Conservation (phyloP, 2,329 filamentous ascomycete genomes). For the Onygenales sp. region DNA sequence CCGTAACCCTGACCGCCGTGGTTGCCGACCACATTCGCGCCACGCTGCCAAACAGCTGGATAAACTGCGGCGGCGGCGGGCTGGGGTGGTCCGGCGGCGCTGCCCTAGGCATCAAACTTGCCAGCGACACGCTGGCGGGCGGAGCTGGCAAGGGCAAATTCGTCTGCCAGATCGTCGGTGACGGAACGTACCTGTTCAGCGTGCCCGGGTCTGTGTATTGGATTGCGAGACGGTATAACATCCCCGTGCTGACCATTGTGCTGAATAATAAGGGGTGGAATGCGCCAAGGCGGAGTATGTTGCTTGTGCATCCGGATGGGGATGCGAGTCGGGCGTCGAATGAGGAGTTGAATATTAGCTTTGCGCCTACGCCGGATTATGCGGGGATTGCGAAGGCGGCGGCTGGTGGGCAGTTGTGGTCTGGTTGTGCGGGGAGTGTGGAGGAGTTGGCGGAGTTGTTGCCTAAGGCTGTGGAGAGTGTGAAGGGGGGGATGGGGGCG, state of each 20-base stretch:
- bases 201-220: conserved; percentile 59
- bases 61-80: conserved; percentile 73
- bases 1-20: conserved; percentile 60
- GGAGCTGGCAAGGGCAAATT: conserved; percentile 46
- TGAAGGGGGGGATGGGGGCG: conserved; percentile 48
- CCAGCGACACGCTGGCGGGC: conserved; percentile 44
- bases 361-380: conserved; percentile 58
- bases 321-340: conserved; percentile 53
- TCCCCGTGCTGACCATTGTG: conserved; percentile 57
- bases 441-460: conserved; percentile 46
- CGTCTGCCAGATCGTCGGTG: conserved; percentile 56
- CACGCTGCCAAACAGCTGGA: conserved; percentile 60
- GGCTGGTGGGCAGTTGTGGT: conserved; percentile 53
- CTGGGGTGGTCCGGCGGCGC: conserved; percentile 73
- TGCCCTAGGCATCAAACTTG: conserved; percentile 67
- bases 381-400: conserved; percentile 59
- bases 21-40: conserved; percentile 64
- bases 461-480: conserved; percentile 49
- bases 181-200: conserved; percentile 58
- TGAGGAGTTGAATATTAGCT: conserved; percentile 57
- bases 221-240: conserved; percentile 57
- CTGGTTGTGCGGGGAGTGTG: conserved; percentile 47
- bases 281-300: conserved; percentile 50
- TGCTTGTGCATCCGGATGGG: conserved; percentile 58
- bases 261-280: conserved; percentile 66